Evolutionary conservation across 495 filamentous ascomycete species (phyloP).

Genomic region (Aspergillus heteromorphus): DNA sequence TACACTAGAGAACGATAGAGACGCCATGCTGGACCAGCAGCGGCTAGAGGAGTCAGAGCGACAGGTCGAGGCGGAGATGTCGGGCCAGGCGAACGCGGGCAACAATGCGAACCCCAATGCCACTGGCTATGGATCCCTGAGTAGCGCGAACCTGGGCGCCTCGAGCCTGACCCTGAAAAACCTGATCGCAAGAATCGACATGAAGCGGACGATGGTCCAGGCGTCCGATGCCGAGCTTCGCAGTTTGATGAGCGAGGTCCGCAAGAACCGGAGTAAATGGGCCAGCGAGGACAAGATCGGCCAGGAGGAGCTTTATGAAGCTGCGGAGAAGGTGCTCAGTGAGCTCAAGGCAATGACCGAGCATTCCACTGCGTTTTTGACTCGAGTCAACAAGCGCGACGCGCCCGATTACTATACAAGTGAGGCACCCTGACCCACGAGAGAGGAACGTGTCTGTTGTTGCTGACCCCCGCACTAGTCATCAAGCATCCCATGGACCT

Average conservation of each 20-base stretch:
- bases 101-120: conserved; percentile 42
- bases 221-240: conserved; percentile 91
- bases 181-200: conserved; percentile 90
- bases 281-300: conserved; percentile 94
- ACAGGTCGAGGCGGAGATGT: conserved; percentile 90
- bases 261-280: conserved; percentile 98
- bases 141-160: conserved; percentile 88
- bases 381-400: conserved; percentile 90
- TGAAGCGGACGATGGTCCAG: conserved; percentile 77
- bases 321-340: conserved; percentile 89
- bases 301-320: conserved; percentile 97
- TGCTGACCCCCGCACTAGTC: conserved; percentile 47
- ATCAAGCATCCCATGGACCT: conserved; percentile 99
- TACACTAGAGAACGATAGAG: conserved; percentile 88
- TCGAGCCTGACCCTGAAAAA: conserved; percentile 97
- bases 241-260: conserved; percentile 88
- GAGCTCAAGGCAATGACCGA: conserved; percentile 96
- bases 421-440: conserved; percentile 36
- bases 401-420: conserved; percentile 90
- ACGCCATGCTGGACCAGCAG: conserved; percentile 96
- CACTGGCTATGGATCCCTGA: conserved; percentile 74
- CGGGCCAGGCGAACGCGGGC: conserved; percentile 53
- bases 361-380: conserved; percentile 88
- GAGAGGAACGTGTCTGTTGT: background rate
- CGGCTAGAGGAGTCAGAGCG: conserved; percentile 94